Conservation (phyloP, 768 basidiomycete genomes). For the Termitomyces sp. region DNA sequence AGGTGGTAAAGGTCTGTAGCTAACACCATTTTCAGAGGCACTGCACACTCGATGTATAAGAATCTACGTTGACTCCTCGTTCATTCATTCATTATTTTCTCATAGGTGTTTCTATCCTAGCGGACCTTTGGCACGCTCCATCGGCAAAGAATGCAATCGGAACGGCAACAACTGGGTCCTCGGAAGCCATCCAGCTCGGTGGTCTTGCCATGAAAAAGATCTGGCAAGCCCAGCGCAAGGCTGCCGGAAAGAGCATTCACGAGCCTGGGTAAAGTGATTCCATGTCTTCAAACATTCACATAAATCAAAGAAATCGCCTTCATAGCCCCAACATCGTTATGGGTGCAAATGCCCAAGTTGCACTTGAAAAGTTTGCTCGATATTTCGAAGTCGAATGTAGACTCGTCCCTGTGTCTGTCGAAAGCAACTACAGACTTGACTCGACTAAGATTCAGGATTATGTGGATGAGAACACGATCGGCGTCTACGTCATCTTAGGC, state of each 20-base stretch:
- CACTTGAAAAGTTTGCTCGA: slow-evolving; percentile 68
- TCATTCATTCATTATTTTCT: background rate
- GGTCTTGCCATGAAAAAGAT: slow-evolving; percentile 72
- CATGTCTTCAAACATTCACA: background rate
- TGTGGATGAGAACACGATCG: slow-evolving; percentile 75
- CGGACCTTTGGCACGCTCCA: slow-evolving; percentile 69
- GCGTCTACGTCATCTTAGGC: slow-evolving; percentile 53
- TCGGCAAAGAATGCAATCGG: slow-evolving; percentile 60
- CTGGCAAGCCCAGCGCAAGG: slow-evolving; percentile 68
- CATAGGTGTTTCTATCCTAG: slow-evolving; percentile 45
- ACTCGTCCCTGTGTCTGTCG: slow-evolving; percentile 47
- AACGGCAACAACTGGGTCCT: slow-evolving; percentile 69
- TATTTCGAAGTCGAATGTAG: slow-evolving; percentile 69
- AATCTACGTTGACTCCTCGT: background rate
- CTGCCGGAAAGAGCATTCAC: slow-evolving; percentile 66
- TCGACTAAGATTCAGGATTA: slow-evolving; percentile 60
- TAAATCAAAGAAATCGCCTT: background rate
- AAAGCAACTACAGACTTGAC: slow-evolving; percentile 53
- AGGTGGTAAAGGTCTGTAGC: background rate
- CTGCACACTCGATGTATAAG: slow-evolving; percentile 48
- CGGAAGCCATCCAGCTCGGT: slow-evolving; percentile 73
- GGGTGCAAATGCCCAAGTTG: slow-evolving; percentile 73
- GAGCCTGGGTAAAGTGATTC: slow-evolving; percentile 56
- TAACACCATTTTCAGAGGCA: slow-evolving; percentile 28
- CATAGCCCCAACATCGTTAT: slow-evolving; percentile 61